A percentile compares a stretch with the other conserved stretches of the same genome.
Evolutionary conservation across 768 basidiomycete genomes (phyloP).

Genomic region (Amanita fuliginea): DNA sequence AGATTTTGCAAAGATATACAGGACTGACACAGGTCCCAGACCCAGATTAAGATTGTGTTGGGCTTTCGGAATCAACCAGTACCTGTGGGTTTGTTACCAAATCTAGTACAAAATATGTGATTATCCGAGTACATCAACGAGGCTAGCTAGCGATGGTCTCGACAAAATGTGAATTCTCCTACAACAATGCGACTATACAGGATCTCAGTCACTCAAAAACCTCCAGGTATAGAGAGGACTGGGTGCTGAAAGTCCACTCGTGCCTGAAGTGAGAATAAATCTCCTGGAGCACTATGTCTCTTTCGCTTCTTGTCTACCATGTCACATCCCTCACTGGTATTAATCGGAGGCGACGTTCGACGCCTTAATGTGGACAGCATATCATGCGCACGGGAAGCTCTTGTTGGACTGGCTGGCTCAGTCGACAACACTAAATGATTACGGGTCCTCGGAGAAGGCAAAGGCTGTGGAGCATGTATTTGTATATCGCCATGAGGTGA

Average conservation of each 20-base stretch:
- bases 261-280: constrained; percentile 33
- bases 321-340: constrained; percentile 11
- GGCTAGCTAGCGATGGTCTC: neutral
- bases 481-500: neutral
- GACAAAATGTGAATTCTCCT: neutral
- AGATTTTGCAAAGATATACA: constrained; percentile 5
- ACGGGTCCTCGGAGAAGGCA: neutral
- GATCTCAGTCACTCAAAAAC: constrained; percentile 29
- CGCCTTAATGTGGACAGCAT: constrained; percentile 59
- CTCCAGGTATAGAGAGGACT: constrained; percentile 45
- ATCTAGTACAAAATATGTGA: neutral
- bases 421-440: neutral
- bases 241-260: constrained; percentile 51
- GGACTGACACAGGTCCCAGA: neutral
- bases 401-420: neutral
- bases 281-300: constrained; percentile 55
- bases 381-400: constrained; percentile 27
- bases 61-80: neutral
- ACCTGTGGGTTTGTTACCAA: neutral
- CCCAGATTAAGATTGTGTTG: neutral
- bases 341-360: constrained; percentile 34
- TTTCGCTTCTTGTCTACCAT: constrained; percentile 27
- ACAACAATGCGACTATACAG: neutral
- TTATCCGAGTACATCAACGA: neutral
- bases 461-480: neutral